Evolutionary conservation across 176 grass and related monocot genomes (phyloP), one percentile per base, ranked within the genome.

Genomic region (Poa annua): DNA sequence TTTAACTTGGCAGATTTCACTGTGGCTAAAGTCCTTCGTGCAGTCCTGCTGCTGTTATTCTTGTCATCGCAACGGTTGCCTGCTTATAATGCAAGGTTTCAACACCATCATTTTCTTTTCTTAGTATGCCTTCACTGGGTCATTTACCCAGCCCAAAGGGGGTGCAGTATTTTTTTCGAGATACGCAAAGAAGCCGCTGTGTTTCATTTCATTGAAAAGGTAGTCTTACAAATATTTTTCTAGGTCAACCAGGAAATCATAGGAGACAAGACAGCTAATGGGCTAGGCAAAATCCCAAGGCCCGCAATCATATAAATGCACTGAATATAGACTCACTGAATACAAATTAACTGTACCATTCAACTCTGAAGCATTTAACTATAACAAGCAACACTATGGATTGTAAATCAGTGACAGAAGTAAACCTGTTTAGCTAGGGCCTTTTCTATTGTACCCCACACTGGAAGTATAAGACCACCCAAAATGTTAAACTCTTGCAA

Each of bases 401-500:
- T 20, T 56, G 61, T 66, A 64, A 39, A 39, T 16, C 88, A 63
- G 67, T 70, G 64, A n/a, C 6, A 78, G 48, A 48, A 78, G n/a
- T 55, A 12, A 83, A 99, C 96, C 89, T 99, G 96, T 41, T 94
- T 99, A 81, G 89, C 79, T 41, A 99, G 87, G 35, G 93, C 91
- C 83, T 93, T 99, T 80, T 99, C 96, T 80, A 96, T 92, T 77
- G 83, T 89, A 80, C 86, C 84, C 96, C 96, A 99, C 49, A 99
- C 91, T 75, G 96, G 96, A 90, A 99, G 87, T 87, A 99, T 99
- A 26, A 99, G 93, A 79, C 96, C 96, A 29, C 96, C 96, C 84
- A 99, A 90, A 85, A 99, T 83, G 76, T 90, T 93, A 32, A 96
- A 88, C 68, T 96, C 93, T 87, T 99, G 96, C 82, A 99, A 84